Evolutionary conservation across 1,284 basidiomycete genomes (phyloP), one percentile per base, ranked within the genome.

Genomic region (Caloboletus firmus): DNA sequence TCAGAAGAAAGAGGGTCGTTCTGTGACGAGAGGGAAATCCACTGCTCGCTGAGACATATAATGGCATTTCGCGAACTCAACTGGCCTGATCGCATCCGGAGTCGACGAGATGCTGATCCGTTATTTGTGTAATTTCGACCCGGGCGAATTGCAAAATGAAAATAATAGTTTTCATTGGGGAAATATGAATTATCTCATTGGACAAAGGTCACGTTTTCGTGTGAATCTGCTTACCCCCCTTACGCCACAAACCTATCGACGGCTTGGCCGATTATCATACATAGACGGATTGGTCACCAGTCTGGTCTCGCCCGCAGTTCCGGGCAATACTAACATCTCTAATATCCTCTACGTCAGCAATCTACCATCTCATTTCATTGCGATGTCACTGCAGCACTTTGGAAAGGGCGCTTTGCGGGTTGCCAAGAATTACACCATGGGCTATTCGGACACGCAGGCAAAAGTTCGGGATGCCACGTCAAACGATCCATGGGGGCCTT

Each of bases 401-500:
- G 86, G 85, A 59, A 90, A 90, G 72, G 85, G 82, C 57, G 89
- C 91, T 45, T 80, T 95, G 47, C 84, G 93, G 51, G 90, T 93
- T 39, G 91, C 90, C 54, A 96, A 96, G 75, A 95, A 96, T 72
- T 95, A 95, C 72, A 96, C 94, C 43, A 96, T 95, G 68, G 88
- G 94, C 9, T 97, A 97, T 74, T 95, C 92, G 49, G 93, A 97
- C 64, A 89, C 88, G 0, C 91, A 98, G 75, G 87, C 93, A 49
- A 98, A 98, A 74, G 93, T 98, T 56, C 85, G 96, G 56, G 95
- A 98, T 79, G 94, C 96, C 26, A 99, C 97, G n/a, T 95, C 92
- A n/a, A 99, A 99, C 75, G 96, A 99, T 72, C 92, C 97, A 7
- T 98, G 96, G 96, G 96, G 97, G 0, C 96, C 97, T 17, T 94